These are phyloP conservation scores for Metschnikowia cubensis DNA, from an alignment of 805 yeast genomes.

Conservation along the genomic window DNA sequence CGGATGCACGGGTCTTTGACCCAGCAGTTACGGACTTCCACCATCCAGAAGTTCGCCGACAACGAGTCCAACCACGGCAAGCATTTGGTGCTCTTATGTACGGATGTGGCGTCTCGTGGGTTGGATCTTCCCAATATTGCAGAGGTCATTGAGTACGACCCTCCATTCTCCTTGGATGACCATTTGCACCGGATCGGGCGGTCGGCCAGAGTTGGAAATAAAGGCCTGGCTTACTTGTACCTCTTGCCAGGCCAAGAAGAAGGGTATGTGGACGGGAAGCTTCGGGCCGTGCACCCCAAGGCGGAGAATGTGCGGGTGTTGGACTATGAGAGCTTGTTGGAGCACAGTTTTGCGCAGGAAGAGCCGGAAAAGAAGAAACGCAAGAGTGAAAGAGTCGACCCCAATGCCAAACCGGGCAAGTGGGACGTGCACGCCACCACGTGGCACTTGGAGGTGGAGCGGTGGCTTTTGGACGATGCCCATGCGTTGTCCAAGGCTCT, in stretches of 20 bases:
- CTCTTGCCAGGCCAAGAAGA: slow-evolving; percentile 89
- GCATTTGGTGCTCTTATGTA: slow-evolving; percentile 76
- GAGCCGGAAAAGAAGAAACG: slow-evolving; percentile 17
- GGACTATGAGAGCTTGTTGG: slow-evolving; percentile 32
- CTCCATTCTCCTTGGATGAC: slow-evolving; percentile 91
- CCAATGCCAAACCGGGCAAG: slow-evolving; percentile 34
- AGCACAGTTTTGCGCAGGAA: slow-evolving; percentile 41
- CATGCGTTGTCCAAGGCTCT: slow-evolving; percentile 62
- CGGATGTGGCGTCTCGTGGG: slow-evolving; percentile 98
- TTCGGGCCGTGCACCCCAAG: slow-evolving; percentile 38
- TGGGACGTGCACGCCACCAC: slow-evolving; percentile 97
- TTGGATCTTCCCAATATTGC: slow-evolving; percentile 85
- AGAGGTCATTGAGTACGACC: slow-evolving; percentile 87
- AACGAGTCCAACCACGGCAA: slow-evolving; percentile 30
- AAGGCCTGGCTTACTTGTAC: slow-evolving; percentile 75
- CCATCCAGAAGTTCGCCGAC: slow-evolving; percentile 59
- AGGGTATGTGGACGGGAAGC: slow-evolving; percentile 59
- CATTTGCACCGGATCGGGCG: slow-evolving; percentile 96
- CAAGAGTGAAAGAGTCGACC: slow-evolving; percentile 22
- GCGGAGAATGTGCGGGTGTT: slow-evolving; percentile 30
- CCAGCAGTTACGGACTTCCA: slow-evolving; percentile 78
- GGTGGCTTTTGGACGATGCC: slow-evolving; percentile 76
- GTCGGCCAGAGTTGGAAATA: slow-evolving; percentile 94
- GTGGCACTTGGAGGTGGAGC: slow-evolving; percentile 87
- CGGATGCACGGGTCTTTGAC: slow-evolving; percentile 89